Evolutionary conservation across 306 rosid species (phyloP).

Genomic region (Sechiopsis laciniata): DNA sequence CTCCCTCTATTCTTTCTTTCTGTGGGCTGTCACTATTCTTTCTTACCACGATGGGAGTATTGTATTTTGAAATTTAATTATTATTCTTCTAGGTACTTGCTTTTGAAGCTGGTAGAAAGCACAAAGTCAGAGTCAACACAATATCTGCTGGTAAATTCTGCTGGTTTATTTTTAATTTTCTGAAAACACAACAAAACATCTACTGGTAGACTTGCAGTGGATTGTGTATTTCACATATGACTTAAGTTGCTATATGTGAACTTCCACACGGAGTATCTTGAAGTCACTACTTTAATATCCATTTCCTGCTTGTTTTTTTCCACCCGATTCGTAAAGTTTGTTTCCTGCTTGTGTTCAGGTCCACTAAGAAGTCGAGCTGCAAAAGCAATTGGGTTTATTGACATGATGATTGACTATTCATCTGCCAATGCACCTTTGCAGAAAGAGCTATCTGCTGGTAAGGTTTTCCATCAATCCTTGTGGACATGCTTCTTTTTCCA

Average conservation of each 20-base stretch:
- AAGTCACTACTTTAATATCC: neutral
- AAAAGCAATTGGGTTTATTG: conserved; percentile 92
- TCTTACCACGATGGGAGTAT: neutral
- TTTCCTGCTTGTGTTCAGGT: conserved; percentile 38
- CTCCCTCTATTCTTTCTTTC: neutral
- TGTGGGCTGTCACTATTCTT: neutral
- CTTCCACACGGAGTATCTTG: neutral
- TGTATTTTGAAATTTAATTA: neutral
- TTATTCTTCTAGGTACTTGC: conserved; percentile 67
- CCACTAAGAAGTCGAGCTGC: conserved; percentile 96
- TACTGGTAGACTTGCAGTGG: neutral
- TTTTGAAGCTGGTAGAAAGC: conserved; percentile 91
- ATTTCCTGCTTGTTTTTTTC: neutral
- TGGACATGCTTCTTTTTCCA: neutral
- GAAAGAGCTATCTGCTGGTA: conserved; percentile 82
- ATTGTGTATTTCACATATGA: neutral
- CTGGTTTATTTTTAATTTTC: no score
- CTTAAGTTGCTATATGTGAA: neutral
- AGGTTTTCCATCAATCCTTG: neutral
- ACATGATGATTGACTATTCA: conserved; percentile 89
- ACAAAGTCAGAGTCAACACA: conserved; percentile 73
- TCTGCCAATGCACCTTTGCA: conserved; percentile 74
- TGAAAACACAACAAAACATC: neutral
- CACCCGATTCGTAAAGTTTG: no score
- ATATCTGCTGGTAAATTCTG: conserved; percentile 70